Conservation (phyloP, 2,329 filamentous ascomycete species). For the Aspergillus sp. region DNA sequence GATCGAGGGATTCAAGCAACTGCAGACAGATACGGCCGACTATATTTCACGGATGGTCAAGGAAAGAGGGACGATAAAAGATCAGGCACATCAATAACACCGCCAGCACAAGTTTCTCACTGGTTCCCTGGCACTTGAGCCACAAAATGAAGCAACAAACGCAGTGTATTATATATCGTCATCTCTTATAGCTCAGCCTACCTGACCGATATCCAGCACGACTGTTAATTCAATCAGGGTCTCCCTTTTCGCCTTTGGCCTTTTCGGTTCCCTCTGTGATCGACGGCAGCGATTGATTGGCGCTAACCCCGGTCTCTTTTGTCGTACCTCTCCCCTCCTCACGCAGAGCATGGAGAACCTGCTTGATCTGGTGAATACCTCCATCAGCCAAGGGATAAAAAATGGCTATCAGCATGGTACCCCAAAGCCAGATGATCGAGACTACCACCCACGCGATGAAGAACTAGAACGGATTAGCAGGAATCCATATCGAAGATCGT, state of each 20-base stretch:
- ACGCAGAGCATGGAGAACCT: slow-evolving; percentile 16
- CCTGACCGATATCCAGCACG: background rate
- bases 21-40: slow-evolving; percentile 39
- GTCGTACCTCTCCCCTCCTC: background rate
- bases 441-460: slow-evolving; percentile 52
- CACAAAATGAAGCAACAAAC: background rate
- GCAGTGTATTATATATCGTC: background rate
- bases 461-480: slow-evolving; percentile 32
- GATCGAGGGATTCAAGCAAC: slow-evolving; percentile 52
- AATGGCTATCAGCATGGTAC: slow-evolving; percentile 48
- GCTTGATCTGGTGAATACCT: slow-evolving; percentile 27
- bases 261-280: background rate
- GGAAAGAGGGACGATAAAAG: slow-evolving; percentile 26
- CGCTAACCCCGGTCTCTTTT: background rate
- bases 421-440: slow-evolving; percentile 54
- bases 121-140: background rate
- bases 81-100: slow-evolving; percentile 2
- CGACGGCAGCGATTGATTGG: background rate
- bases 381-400: slow-evolving; percentile 53
- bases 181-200: background rate
- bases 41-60: slow-evolving; percentile 32
- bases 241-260: background rate
- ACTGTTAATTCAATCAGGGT: background rate
- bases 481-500: background rate
- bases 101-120: background rate